Percentiles rank a stretch among this genome's conserved stretches.
These are phyloP conservation scores for Pythium vanterpoolii DNA, from an alignment of 352 stramenopile genomes.

Conservation along the genomic window DNA sequence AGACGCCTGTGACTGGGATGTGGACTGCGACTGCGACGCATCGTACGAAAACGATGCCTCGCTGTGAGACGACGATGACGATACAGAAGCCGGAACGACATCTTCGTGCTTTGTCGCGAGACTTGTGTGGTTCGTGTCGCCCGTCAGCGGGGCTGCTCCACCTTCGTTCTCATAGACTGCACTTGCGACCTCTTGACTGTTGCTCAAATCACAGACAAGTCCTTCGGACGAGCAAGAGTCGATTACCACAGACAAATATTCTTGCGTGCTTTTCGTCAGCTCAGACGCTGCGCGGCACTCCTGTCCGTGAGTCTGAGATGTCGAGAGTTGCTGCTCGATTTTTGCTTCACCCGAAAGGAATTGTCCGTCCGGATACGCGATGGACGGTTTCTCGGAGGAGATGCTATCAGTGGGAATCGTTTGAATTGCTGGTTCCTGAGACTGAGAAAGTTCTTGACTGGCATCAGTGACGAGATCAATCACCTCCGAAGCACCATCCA, in stretches of 20 bases:
- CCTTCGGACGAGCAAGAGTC: neutral
- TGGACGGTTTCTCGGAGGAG: neutral
- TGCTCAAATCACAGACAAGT: slow-evolving; percentile 4
- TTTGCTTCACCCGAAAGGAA: neutral
- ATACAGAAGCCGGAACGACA: neutral
- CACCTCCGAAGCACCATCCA: neutral
- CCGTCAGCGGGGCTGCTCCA: neutral
- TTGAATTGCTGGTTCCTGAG: neutral
- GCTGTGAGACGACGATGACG: slow-evolving; percentile 13
- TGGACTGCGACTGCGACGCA: slow-evolving; percentile 17
- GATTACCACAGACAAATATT: neutral
- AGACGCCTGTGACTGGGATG: neutral
- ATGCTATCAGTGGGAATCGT: neutral
- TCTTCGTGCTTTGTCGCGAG: neutral
- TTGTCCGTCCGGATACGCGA: neutral
- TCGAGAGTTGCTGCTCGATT: neutral
- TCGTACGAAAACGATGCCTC: slow-evolving; percentile 3
- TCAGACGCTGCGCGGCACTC: too few relatives aligned
- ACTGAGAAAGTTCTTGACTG: slow-evolving; percentile 4
- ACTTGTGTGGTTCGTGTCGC: neutral
- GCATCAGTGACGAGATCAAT: slow-evolving; percentile 6
- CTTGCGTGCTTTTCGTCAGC: too few relatives aligned
- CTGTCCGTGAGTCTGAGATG: too few relatives aligned
- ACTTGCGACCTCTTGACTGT: slow-evolving; percentile 6
- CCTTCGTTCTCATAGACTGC: neutral